phyloP scores from a whole-genome alignment of 1,139 yeast genomes.

The Suzukiozyma palmioleophila region DNA sequence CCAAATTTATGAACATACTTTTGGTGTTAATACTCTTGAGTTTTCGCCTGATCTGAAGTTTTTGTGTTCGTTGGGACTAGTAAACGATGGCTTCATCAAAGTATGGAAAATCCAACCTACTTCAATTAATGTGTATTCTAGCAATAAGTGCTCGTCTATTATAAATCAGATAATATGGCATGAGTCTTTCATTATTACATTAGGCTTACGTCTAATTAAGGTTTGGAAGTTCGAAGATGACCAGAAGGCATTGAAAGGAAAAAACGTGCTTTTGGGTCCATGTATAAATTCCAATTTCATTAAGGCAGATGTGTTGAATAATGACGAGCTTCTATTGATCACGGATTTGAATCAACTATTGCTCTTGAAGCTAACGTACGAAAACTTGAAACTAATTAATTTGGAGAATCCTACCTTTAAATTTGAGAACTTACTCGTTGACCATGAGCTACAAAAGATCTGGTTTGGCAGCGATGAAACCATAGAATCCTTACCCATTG shows the following conservation, averaged over 20 bases:
- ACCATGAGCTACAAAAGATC: slow-evolving; percentile 17
- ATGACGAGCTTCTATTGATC: slow-evolving; percentile 37
- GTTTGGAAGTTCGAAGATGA: slow-evolving; percentile 48
- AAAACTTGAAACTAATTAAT: slow-evolving; percentile 17
- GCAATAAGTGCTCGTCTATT: slow-evolving; percentile 58
- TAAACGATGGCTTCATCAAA: slow-evolving; percentile 62
- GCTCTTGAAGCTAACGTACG: slow-evolving; percentile 23
- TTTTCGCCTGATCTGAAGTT: slow-evolving; percentile 55
- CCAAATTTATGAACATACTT: slow-evolving; percentile 55
- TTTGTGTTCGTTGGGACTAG: slow-evolving; percentile 56
- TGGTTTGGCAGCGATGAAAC: slow-evolving; percentile 17
- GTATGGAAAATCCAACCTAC: slow-evolving; percentile 45
- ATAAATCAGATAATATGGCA: slow-evolving; percentile 57
- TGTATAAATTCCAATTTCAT: slow-evolving; percentile 46
- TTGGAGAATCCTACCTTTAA: slow-evolving; percentile 16
- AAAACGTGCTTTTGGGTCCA: slow-evolving; percentile 52
- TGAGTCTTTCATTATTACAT: slow-evolving; percentile 42
- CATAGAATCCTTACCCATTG: slow-evolving; percentile 9
- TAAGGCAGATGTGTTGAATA: slow-evolving; percentile 28
- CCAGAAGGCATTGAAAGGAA: slow-evolving; percentile 44
- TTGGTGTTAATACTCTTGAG: slow-evolving; percentile 52
- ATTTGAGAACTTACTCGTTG: slow-evolving; percentile 18
- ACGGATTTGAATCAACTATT: slow-evolving; percentile 41
- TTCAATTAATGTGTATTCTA: slow-evolving; percentile 29
- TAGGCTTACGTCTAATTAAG: slow-evolving; percentile 57